phyloP scores from a whole-genome alignment of 148 eudicot genomes.

The Bassia scoparia region DNA sequence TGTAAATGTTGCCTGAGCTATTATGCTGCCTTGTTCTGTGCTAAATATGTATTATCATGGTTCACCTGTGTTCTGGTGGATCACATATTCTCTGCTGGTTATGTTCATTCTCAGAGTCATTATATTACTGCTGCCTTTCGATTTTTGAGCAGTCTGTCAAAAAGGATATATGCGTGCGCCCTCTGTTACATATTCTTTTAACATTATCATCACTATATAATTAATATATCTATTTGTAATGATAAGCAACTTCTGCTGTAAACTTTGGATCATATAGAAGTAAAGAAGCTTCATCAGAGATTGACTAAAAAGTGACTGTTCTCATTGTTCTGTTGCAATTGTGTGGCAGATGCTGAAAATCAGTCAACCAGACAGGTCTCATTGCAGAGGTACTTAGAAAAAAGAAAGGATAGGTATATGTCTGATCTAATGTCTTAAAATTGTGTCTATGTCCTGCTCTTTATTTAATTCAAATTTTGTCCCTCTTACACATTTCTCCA shows the following conservation, averaged over 20 bases:
- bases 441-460: slow-evolving; percentile 1
- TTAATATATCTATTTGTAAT: not conserved
- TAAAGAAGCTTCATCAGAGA: not conserved
- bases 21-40: not conserved
- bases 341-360: slow-evolving; percentile 52
- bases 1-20: not conserved
- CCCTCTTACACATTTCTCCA: slow-evolving; percentile 31
- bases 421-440: slow-evolving; percentile 4
- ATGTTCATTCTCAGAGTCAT: not conserved
- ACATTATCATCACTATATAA: not conserved
- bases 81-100: not conserved
- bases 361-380: slow-evolving; percentile 56
- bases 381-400: slow-evolving; percentile 57
- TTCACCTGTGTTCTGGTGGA: not conserved
- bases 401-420: slow-evolving; percentile 74
- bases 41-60: not conserved
- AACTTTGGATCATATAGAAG: not conserved
- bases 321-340: slow-evolving; percentile 3
- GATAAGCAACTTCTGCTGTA: not conserved
- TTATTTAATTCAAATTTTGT: slow-evolving; percentile 9
- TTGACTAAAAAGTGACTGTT: slow-evolving; percentile 1
- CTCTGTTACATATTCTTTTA: not conserved
- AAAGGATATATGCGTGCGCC: not conserved
- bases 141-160: not conserved
- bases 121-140: not conserved